A percentile compares a stretch with the other conserved stretches of the same genome.
Evolutionary conservation across 2,329 filamentous ascomycete species (phyloP).

Genomic region (Lithohypha guttulata): DNA sequence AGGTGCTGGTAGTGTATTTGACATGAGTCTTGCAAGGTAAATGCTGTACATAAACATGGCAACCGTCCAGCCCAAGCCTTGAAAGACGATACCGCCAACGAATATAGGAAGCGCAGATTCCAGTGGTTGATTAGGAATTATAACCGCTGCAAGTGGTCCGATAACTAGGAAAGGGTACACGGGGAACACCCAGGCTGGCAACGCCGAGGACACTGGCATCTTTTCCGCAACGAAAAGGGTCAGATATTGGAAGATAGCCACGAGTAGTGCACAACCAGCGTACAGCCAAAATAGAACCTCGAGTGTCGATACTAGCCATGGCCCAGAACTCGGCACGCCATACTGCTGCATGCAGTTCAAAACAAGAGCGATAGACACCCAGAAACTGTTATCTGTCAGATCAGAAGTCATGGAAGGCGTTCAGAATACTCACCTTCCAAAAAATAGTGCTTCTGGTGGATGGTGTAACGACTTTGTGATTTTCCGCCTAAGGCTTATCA

Average conservation of each 20-base stretch:
- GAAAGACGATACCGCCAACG: conserved; percentile 54
- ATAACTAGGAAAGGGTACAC: conserved; percentile 67
- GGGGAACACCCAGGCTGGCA: conserved; percentile 63
- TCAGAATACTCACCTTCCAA: too few species aligned
- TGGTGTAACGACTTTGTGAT: conserved; percentile 49
- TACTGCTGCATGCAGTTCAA: conserved; percentile 57
- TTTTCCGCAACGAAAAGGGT: conserved; percentile 51
- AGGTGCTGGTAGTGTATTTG: conserved; percentile 48
- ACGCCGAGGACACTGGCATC: conserved; percentile 54
- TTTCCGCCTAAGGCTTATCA: too few species aligned
- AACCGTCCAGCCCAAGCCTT: conserved; percentile 59
- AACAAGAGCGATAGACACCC: conserved; percentile 56
- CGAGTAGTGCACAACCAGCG: conserved; percentile 44
- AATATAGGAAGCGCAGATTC: conserved; percentile 49
- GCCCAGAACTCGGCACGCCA: conserved; percentile 46
- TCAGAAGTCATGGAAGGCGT: too few species aligned
- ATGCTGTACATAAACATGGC: conserved; percentile 60
- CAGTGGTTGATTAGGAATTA: conserved; percentile 47
- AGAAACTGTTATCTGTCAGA: too few species aligned
- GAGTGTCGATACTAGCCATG: conserved; percentile 47
- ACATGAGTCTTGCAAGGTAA: conserved; percentile 60
- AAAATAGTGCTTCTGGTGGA: conserved; percentile 57
- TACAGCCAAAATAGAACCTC: conserved; percentile 61
- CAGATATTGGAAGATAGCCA: conserved; percentile 57
- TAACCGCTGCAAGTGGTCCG: conserved; percentile 58